A percentile compares a stretch with the other conserved stretches of the same genome.
Evolutionary conservation across 192 early-diverging fungal genomes (phyloP).

Genomic region (Linnemannia exigua): DNA sequence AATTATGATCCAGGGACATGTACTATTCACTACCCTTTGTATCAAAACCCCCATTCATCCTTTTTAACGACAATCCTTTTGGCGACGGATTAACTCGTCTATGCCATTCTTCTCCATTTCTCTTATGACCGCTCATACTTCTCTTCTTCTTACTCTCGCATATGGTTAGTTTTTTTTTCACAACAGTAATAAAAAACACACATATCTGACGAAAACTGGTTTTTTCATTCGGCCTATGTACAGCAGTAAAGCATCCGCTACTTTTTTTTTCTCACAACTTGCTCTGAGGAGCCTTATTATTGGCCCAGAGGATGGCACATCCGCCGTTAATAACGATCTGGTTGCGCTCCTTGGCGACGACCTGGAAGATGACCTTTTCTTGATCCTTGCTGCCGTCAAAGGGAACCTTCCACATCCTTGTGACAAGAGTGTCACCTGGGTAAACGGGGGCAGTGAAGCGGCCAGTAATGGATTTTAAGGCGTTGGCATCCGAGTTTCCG

Average conservation of each 20-base stretch:
- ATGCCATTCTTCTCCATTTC: neutral
- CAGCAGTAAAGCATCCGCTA: neutral
- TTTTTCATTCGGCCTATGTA: slow-evolving; percentile 16
- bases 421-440: slow-evolving; percentile 79
- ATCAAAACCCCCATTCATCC: slow-evolving; percentile 3
- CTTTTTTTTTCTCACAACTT: slow-evolving; percentile 33
- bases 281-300: slow-evolving; percentile 36
- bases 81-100: neutral
- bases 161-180: neutral
- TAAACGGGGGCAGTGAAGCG: slow-evolving; percentile 81
- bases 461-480: slow-evolving; percentile 74
- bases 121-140: neutral
- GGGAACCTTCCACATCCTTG: slow-evolving; percentile 79
- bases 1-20: slow-evolving; percentile 42
- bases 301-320: slow-evolving; percentile 59
- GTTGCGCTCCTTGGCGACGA: slow-evolving; percentile 70
- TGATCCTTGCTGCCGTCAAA: slow-evolving; percentile 51
- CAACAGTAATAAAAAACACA: neutral
- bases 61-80: neutral
- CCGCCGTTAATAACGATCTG: slow-evolving; percentile 74
- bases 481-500: slow-evolving; percentile 64
- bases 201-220: neutral
- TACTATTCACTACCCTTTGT: slow-evolving; percentile 18
- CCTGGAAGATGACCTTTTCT: slow-evolving; percentile 69
- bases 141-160: neutral